Conservation (phyloP, 805 yeast genomes). For the Candida jianshihensis region DNA sequence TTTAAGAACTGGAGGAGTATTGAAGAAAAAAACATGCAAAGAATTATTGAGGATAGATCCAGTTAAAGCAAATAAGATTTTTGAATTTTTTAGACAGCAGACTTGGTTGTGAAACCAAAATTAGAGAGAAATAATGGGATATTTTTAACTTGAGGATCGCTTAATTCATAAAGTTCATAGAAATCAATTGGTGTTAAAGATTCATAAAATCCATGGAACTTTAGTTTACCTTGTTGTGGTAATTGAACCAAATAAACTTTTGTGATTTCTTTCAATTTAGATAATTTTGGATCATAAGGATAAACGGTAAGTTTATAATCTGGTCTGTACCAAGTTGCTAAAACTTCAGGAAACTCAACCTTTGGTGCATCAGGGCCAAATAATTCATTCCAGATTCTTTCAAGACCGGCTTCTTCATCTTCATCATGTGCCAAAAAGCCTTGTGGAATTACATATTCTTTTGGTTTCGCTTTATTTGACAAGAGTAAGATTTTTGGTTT, state of each 20-base stretch:
- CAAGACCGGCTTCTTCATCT: constrained; percentile 6
- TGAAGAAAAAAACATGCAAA: constrained; percentile 81
- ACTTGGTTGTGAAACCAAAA: constrained; percentile 55
- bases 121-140: constrained; percentile 29
- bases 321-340: constrained; percentile 14
- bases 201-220: constrained; percentile 3
- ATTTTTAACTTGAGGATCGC: constrained; percentile 14
- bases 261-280: constrained; percentile 8
- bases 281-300: constrained; percentile 10
- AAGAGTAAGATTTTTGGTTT: constrained; percentile 9
- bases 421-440: constrained; percentile 10
- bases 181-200: constrained; percentile 5
- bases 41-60: constrained; percentile 82
- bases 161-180: constrained; percentile 9
- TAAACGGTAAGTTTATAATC: constrained; percentile 8
- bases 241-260: constrained; percentile 8
- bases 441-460: constrained; percentile 8
- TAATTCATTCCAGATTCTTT: constrained; percentile 8
- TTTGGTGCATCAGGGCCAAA: constrained; percentile 7
- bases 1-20: constrained; percentile 71
- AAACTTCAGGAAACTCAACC: constrained; percentile 5
- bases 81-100: constrained; percentile 88
- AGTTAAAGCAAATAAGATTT: constrained; percentile 76
- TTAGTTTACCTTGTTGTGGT: constrained; percentile 1
- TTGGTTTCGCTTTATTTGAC: neutral